Evolutionary conservation across 208 protist species (phyloP).

Genomic region (Crithidia expoeki): DNA sequence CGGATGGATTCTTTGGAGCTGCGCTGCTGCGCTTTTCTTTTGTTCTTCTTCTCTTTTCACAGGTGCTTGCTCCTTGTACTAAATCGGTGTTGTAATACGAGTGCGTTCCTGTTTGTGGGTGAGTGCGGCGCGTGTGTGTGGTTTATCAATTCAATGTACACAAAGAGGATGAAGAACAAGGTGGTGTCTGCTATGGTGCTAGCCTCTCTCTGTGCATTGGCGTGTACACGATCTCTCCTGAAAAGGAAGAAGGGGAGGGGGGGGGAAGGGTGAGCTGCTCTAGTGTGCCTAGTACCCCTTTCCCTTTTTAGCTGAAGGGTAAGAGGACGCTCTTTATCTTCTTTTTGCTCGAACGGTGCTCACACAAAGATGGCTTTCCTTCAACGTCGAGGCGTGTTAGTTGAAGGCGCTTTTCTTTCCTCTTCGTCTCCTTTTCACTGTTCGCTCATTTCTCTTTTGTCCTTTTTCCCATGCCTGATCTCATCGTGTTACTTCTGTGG

Average conservation of each 20-base stretch:
- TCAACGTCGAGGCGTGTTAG: no score
- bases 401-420: no score
- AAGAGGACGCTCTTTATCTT: background rate
- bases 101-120: background rate
- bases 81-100: background rate
- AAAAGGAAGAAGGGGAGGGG: background rate
- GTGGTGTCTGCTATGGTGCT: constrained; percentile 6
- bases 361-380: no score
- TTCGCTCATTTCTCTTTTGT: background rate
- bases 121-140: background rate
- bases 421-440: background rate
- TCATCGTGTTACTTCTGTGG: background rate
- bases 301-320: background rate
- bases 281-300: background rate
- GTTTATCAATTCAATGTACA: background rate
- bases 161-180: background rate
- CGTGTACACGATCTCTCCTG: background rate
- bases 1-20: background rate
- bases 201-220: background rate
- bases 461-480: no score
- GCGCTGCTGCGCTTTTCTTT: no score
- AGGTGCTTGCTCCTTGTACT: constrained; percentile 10
- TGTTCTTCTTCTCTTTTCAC: background rate
- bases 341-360: no score
- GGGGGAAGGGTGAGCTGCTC: background rate